phyloP scores from a whole-genome alignment of 345 rosid genomes.

The Pugionium cornutum region DNA sequence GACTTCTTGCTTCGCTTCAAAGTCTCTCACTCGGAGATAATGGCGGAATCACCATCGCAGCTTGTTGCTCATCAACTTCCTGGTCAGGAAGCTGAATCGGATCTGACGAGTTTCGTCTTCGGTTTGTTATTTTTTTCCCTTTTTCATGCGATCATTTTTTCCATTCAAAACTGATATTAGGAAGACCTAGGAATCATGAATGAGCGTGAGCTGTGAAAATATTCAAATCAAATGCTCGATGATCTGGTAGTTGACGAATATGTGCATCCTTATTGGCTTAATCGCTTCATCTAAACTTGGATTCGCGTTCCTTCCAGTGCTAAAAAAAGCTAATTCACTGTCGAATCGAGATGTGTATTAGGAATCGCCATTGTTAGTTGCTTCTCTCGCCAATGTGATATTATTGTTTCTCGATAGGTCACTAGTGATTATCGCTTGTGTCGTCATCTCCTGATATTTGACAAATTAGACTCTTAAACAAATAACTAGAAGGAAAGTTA shows the following conservation, averaged over 20 bases:
- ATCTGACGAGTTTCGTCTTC: conserved; percentile 60
- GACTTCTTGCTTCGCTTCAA: not conserved
- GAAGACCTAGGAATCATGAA: conserved; percentile 6
- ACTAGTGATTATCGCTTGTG: not conserved
- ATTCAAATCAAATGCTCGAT: not conserved
- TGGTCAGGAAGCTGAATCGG: conserved; percentile 56
- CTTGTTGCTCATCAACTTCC: conserved; percentile 33
- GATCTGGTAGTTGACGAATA: not conserved
- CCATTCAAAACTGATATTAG: not conserved
- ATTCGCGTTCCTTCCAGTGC: not conserved
- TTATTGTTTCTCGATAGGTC: not conserved
- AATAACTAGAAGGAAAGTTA: not conserved
- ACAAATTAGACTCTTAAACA: not conserved
- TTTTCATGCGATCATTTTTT: conserved; percentile 1
- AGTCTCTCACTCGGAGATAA: conserved; percentile 35
- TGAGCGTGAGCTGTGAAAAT: not conserved
- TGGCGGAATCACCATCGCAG: conserved; percentile 57
- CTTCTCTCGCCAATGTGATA: not conserved
- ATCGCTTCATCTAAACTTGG: conserved; percentile 1
- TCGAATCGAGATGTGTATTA: conserved; percentile 10
- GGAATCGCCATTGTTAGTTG: conserved; percentile 12
- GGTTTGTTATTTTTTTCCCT: conserved; percentile 45
- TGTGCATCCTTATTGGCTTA: not conserved
- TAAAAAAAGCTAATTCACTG: conserved; percentile 5
- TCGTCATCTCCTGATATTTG: not conserved